A percentile compares a stretch with the other conserved stretches of the same genome.
phyloP scores from a whole-genome alignment of 225 moss, liverwort and hornwort species.

The Lunularia cruciata region DNA sequence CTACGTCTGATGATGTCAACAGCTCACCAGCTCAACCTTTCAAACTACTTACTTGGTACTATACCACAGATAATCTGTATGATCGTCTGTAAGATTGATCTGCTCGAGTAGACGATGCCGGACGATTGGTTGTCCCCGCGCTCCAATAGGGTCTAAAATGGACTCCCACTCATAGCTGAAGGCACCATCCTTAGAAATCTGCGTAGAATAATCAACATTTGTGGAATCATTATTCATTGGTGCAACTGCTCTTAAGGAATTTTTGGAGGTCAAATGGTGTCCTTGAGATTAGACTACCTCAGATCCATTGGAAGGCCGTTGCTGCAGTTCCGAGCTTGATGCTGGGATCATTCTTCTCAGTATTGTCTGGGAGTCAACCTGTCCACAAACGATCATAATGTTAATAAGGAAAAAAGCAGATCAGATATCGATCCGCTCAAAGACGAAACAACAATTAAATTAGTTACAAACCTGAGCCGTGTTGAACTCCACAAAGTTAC shows the following conservation, averaged over 20 bases:
- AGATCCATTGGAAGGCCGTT: not conserved
- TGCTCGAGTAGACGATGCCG: slow-evolving; percentile 57
- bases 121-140: slow-evolving; percentile 16
- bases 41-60: slow-evolving; percentile 34
- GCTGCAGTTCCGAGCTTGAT: not conserved
- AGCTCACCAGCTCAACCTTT: not conserved
- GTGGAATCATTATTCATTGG: not conserved
- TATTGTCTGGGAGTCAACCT: no score
- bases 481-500: slow-evolving; percentile 68
- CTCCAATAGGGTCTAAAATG: no score
- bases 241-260: not conserved
- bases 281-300: not conserved
- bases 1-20: no score
- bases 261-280: not conserved
- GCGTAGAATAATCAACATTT: not conserved
- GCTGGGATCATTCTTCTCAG: no score
- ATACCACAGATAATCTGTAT: slow-evolving; percentile 89
- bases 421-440: no score
- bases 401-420: no score
- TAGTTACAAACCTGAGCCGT: no score
- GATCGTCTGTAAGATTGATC: slow-evolving; percentile 69
- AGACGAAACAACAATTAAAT: no score
- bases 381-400: no score
- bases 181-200: not conserved
- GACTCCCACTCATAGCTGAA: not conserved